Base-by-base conservation (phyloP, 2,329 filamentous ascomycete genomes). In the Penicillium paneum region DNA sequence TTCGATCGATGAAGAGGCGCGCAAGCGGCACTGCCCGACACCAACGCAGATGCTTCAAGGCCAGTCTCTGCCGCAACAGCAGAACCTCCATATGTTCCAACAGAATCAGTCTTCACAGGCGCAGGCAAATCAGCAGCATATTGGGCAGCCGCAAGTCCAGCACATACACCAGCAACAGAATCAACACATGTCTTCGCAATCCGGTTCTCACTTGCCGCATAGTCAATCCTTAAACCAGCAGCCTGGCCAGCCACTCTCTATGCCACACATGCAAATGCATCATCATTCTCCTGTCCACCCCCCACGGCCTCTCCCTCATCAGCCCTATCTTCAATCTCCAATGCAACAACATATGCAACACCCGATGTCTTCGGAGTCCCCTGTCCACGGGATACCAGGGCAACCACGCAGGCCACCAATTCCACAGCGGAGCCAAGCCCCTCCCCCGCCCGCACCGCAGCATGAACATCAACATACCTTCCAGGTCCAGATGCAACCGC, bases 391-490 rank as follows among this genome's bases (percentile, higher is more conserved):
- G 17, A 40, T 47, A 40, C 49, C 55, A 57, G 46, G 45, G 31
- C 51, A 56, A 26, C 52, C 60, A 32, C 49, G 52, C 39, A 24
- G 52, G 15, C 24, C 52, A 21, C 54, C 36, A 50, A 63, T 40
- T 21, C 49, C 51, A 6, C 57, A 55, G 32, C 47, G 32, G 48
- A 61, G 31, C 17, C 61, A 59, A 42, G 58, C 58, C 10, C 65
- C 65, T 19, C 46, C 60, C 2, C 59, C 64, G 5, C 62, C 61
- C n/a, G 61, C 65, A 24, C 60, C 61, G 10, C 66, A 67, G 32
- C 60, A 65, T 52, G 61, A 65, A 36, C 59, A 64, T 26, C 63
- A 65, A 35, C 65, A 66, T 45, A 64, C 61, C 17, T 65, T 65
- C 55, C 63, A 65, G 32, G 53, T 65, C 28, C 60, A 65, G 47